These are phyloP conservation scores for Beauveria scarabaeidicola DNA, from an alignment of 2,329 filamentous ascomycete species.

Conservation along the genomic window DNA sequence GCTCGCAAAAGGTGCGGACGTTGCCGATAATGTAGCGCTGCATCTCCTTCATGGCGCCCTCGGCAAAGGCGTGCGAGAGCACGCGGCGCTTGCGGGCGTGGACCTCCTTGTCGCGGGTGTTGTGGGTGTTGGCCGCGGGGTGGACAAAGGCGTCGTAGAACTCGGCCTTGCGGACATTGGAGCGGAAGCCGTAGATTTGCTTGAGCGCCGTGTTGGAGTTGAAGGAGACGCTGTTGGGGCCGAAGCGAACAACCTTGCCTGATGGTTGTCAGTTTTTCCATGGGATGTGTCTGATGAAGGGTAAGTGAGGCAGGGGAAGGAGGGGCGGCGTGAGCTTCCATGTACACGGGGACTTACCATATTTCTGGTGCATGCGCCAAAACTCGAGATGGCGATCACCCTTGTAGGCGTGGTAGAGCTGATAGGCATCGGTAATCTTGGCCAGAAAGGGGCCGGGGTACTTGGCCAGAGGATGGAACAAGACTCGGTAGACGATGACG, in stretches of 20 bases:
- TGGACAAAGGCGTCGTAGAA: constrained; percentile 69
- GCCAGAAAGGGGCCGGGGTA: constrained; percentile 58
- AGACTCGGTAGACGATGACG: constrained; percentile 47
- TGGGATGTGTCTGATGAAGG: background rate
- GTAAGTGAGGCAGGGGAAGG: background rate
- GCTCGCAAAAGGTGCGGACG: constrained; percentile 56
- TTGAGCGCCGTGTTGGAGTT: constrained; percentile 62
- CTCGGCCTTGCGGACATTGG: constrained; percentile 58
- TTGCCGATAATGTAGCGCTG: constrained; percentile 59
- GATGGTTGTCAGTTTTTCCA: constrained; percentile 1
- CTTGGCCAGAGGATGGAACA: constrained; percentile 55
- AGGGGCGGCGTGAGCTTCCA: background rate
- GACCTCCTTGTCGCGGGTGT: constrained; percentile 56
- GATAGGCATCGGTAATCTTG: constrained; percentile 55
- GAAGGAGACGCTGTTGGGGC: constrained; percentile 69
- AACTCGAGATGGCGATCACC: constrained; percentile 69
- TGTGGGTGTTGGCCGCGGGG: constrained; percentile 64
- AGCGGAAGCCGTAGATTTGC: constrained; percentile 55
- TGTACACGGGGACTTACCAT: constrained; percentile 40
- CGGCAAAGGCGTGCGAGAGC: constrained; percentile 63
- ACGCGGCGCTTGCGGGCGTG: constrained; percentile 66
- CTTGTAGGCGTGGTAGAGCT: constrained; percentile 65
- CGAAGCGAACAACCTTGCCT: constrained; percentile 65
- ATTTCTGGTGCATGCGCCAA: constrained; percentile 60
- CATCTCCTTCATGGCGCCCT: constrained; percentile 57